Percentiles rank a stretch among this genome's conserved stretches.
phyloP scores from a whole-genome alignment of 2,329 filamentous ascomycete genomes.

The Trichophaea hybrida region DNA sequence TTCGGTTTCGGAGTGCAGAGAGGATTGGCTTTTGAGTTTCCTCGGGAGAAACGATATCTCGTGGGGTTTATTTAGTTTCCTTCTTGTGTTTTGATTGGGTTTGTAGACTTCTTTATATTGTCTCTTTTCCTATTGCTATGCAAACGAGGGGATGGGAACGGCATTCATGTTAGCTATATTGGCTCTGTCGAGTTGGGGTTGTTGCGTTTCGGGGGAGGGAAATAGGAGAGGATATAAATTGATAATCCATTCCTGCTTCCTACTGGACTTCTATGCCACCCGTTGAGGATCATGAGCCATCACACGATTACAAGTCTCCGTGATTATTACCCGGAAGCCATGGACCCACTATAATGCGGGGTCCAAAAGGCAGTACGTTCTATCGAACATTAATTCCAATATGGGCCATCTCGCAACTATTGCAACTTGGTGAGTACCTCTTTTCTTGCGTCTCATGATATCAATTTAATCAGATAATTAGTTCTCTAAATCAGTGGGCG shows the following conservation, averaged over 20 bases:
- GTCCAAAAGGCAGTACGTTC: neutral
- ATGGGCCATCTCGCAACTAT: slow-evolving; percentile 24
- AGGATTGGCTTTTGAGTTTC: neutral
- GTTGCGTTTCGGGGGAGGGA: too few species aligned
- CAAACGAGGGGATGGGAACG: neutral
- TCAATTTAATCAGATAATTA: slow-evolving; percentile 1
- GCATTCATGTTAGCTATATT: neutral
- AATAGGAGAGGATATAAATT: too few species aligned
- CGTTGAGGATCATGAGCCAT: too few species aligned
- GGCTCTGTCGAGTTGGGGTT: too few species aligned
- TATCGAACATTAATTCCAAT: neutral
- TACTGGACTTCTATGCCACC: too few species aligned
- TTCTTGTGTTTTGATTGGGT: neutral
- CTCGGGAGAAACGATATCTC: neutral
- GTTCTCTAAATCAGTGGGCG: slow-evolving; percentile 36
- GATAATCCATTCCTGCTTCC: too few species aligned
- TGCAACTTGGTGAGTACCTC: slow-evolving; percentile 19
- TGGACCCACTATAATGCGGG: too few species aligned
- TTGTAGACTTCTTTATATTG: neutral
- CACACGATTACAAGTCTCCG: too few species aligned
- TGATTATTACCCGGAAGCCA: too few species aligned
- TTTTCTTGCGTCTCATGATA: neutral
- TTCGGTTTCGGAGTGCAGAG: neutral
- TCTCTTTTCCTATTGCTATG: neutral
- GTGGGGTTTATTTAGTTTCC: neutral